Evolutionary conservation across 345 rosid species (phyloP), one percentile per base, ranked within the genome.

Genomic region (Eucalyptus coolabah): DNA sequence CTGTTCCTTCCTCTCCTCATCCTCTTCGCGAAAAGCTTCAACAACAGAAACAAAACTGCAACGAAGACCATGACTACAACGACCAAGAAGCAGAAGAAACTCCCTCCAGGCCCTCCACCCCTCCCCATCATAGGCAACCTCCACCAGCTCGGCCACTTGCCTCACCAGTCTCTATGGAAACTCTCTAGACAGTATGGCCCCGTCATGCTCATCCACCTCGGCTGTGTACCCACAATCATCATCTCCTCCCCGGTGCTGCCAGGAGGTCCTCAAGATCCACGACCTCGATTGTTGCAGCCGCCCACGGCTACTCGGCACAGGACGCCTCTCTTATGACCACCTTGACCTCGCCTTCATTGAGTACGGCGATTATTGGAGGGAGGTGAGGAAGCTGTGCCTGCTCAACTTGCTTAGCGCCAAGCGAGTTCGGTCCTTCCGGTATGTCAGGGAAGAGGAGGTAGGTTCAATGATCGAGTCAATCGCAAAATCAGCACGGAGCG

Each of bases 401-500:
- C 37, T 37, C 32, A 89, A 93, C 88, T 87, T 92, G 42, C 88
- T 93, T n/a, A 89, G 86, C 86, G 6, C 87, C 30, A 87, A 91
- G n/a, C 87, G 83, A 72, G 92, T 90, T 42, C 45, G 24, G 21
- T 89, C 87, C 56, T 89, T 91, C 12, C 89, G 86, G 51, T 88
- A 89, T 23, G 72, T 93, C 51, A 89, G 91, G 49, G 91, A 91
- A 37, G 92, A 88, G 81, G 93, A 93, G 90, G 90, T 94, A 40
- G 81, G 63, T 28, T 87, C 87, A 5, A 81, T 93, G 81, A 65
- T 93, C 83, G 44, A 63, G 30, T 92, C 91, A 3, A 89, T 95
- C 12, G 88, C 94, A 28, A 89, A 88, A 37, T 89, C 89, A 13
- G 89, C 93, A 17, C 30, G 45, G 19, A 56, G 60, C 18, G 53